Evolutionary conservation across 1,284 basidiomycete species (phyloP).

Genomic region (Cutaneotrichosporon spelunceum): DNA sequence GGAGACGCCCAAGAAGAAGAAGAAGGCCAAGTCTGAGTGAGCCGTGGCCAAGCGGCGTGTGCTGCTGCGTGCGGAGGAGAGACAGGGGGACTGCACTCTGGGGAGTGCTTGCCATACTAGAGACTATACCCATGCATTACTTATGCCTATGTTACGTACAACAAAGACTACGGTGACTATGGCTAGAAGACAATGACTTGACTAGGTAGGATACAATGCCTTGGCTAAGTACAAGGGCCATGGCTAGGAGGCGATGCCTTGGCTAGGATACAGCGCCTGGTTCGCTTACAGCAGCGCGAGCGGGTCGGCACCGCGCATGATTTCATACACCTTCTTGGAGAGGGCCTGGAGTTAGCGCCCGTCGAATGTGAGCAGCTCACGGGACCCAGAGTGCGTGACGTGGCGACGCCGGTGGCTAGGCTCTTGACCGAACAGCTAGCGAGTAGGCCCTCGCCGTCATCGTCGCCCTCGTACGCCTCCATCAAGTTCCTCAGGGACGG

Average conservation of each 20-base stretch:
- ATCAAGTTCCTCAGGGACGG: slow-evolving; percentile 43
- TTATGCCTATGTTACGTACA: neutral
- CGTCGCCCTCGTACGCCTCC: slow-evolving; percentile 41
- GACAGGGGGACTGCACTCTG: neutral
- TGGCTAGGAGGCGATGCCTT: too few relatives aligned
- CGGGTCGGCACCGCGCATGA: slow-evolving; percentile 40
- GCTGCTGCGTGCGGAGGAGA: neutral
- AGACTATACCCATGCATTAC: slow-evolving; percentile 6
- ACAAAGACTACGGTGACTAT: neutral
- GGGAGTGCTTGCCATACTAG: neutral
- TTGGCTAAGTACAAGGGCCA: too few relatives aligned
- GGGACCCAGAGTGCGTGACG: slow-evolving; percentile 35
- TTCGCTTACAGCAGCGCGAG: slow-evolving; percentile 33
- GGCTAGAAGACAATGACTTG: too few relatives aligned
- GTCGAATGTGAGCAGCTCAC: slow-evolving; percentile 20
- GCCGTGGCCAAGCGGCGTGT: too few relatives aligned
- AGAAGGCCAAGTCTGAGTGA: slow-evolving; percentile 29
- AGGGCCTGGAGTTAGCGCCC: slow-evolving; percentile 30
- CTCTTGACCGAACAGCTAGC: slow-evolving; percentile 39
- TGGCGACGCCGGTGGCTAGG: slow-evolving; percentile 36
- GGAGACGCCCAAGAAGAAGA: slow-evolving; percentile 37
- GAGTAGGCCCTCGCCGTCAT: slow-evolving; percentile 34
- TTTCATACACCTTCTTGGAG: slow-evolving; percentile 37
- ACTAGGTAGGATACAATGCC: too few relatives aligned
- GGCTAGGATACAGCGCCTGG: neutral